Conservation (phyloP, 31 red algal genomes). For the Porphyra umbilicalis region DNA sequence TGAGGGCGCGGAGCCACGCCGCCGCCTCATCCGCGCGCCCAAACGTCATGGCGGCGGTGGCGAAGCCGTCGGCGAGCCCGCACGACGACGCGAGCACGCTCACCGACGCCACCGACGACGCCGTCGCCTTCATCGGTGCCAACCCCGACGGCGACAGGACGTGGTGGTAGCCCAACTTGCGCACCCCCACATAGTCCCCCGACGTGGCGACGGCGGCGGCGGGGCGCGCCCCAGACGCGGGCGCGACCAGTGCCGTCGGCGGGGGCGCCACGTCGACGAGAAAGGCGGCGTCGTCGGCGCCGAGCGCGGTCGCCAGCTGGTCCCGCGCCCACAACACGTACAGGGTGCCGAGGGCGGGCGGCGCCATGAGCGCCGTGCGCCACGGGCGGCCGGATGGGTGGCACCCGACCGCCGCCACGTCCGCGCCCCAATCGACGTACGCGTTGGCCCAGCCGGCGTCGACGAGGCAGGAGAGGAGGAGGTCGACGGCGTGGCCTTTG, state of each 20-base stretch:
- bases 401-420: conserved; percentile 26
- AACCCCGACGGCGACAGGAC: conserved; percentile 3
- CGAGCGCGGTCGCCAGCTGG: conserved; percentile 16
- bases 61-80: conserved; percentile 32
- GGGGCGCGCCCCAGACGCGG: background rate
- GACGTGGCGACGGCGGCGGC: conserved; percentile 30
- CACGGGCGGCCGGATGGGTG: conserved; percentile 50
- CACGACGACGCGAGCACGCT: conserved; percentile 26
- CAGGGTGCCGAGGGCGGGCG: conserved; percentile 28
- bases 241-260: background rate
- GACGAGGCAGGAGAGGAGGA: background rate
- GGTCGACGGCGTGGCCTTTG: conserved; percentile 48
- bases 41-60: conserved; percentile 64
- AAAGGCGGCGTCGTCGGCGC: background rate
- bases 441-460: background rate
- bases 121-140: conserved; percentile 30
- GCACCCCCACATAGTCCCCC: conserved; percentile 45
- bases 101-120: conserved; percentile 34
- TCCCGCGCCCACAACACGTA: conserved; percentile 25
- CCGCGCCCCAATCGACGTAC: conserved; percentile 69
- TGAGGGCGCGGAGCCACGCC: conserved; percentile 13
- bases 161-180: conserved; percentile 61
- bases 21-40: conserved; percentile 4
- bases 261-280: background rate
- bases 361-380: conserved; percentile 49